Conservation (phyloP, 2,329 filamentous ascomycete species). For the Pochonia chlamydosporia region DNA sequence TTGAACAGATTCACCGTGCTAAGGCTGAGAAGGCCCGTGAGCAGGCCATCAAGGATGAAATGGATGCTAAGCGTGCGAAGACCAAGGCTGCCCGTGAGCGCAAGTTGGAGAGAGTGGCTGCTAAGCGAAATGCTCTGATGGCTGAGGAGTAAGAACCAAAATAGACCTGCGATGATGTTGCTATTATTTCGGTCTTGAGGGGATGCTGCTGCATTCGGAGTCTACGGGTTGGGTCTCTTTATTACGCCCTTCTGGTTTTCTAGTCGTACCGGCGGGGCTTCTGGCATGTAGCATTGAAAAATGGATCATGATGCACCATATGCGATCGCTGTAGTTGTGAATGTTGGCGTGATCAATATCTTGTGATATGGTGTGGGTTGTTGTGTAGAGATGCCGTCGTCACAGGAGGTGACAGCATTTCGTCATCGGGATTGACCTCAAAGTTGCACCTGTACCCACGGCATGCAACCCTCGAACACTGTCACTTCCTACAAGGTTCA, state of each 20-base stretch:
- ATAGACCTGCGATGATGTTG: constrained; percentile 33
- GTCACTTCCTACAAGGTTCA: too few relatives aligned
- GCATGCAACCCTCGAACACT: too few relatives aligned
- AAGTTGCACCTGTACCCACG: too few relatives aligned
- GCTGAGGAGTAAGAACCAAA: constrained; percentile 56
- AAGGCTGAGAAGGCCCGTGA: constrained; percentile 99
- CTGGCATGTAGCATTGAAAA: constrained; percentile 54
- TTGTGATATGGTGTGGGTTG: too few relatives aligned
- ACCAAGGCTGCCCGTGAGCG: constrained; percentile 99
- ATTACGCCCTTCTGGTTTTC: constrained; percentile 37
- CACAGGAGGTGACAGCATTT: too few relatives aligned
- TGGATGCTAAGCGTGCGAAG: constrained; percentile 99
- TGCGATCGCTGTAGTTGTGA: neutral
- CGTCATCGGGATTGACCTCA: too few relatives aligned
- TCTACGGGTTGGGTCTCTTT: constrained; percentile 53
- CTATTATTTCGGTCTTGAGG: constrained; percentile 39
- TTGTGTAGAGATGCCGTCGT: neutral
- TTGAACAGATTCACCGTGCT: constrained; percentile 89
- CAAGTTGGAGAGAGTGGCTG: constrained; percentile 84
- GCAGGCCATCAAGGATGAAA: constrained; percentile 95
- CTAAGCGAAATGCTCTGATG: constrained; percentile 84
- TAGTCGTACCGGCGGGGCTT: constrained; percentile 45
- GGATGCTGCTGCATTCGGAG: constrained; percentile 55
- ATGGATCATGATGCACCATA: constrained; percentile 41
- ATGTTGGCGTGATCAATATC: too few relatives aligned